phyloP scores from a whole-genome alignment of 2,329 filamentous ascomycete genomes.

The Cladophialophora chaetospira region DNA sequence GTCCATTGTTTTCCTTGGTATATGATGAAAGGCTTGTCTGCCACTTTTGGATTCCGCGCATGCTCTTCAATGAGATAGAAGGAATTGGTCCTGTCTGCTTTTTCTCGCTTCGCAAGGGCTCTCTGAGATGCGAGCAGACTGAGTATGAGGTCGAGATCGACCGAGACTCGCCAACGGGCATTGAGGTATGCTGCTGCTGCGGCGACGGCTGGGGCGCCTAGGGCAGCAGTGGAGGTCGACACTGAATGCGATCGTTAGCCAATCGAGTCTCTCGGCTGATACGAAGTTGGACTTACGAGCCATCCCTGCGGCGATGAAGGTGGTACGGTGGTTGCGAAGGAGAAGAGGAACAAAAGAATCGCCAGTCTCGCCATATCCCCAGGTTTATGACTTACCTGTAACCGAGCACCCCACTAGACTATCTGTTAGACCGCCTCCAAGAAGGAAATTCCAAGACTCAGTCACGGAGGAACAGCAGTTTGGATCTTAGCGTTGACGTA shows the following conservation, averaged over 20 bases:
- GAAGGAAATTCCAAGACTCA: not conserved
- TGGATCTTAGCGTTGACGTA: not conserved
- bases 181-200: conserved; percentile 77
- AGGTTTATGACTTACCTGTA: not conserved
- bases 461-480: not conserved
- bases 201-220: conserved; percentile 51
- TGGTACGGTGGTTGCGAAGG: not conserved
- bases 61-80: conserved; percentile 75
- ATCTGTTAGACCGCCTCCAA: not conserved
- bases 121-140: conserved; percentile 52
- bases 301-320: not conserved
- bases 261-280: not conserved
- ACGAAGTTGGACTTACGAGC: conserved; percentile 2
- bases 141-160: conserved; percentile 64
- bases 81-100: conserved; percentile 63
- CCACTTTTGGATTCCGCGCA: conserved; percentile 59
- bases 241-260: not conserved
- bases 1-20: conserved; percentile 71
- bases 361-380: not conserved
- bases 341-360: not conserved
- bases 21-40: conserved; percentile 59
- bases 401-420: not conserved
- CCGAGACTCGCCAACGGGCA: conserved; percentile 66
- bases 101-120: conserved; percentile 50
- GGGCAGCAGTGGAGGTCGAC: conserved; percentile 12